Evolutionary conservation across 768 basidiomycete genomes (phyloP), one percentile per base, ranked within the genome.

Genomic region (Holtermanniella nyarrowii): DNA sequence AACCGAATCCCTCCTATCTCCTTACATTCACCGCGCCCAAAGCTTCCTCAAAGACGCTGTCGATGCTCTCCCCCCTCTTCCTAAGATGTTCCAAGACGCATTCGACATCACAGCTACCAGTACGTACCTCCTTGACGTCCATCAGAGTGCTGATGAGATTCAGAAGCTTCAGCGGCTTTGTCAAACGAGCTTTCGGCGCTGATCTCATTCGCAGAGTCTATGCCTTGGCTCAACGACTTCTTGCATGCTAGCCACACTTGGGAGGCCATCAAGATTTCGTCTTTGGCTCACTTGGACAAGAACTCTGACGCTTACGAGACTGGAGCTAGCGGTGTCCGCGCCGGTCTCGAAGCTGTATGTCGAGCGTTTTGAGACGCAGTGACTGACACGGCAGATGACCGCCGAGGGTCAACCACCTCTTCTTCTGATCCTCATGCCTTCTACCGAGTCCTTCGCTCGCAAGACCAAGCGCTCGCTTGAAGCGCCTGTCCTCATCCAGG

Each of bases 261-360:
- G 63, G 64, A 70, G 42, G 60, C 68, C 10, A 65, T 70, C 49
- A 49, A 57, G 26, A 62, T 70, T 45, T 57, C 60, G n/a, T 59
- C 62, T 4, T 55, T 68, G 42, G 50, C 54, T 14, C 55, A 58
- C 31, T 58, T 58, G 7, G 27, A 55, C 16, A 50, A 45, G 31
- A 53, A 57, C 10, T 54, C 57, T 18, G 59, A 64, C 21, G 61
- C 63, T 2, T 62, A 62, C 59, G 61, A 66, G 47, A 53, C 56
- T 20, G 66, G 69, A 3, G 39, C 56, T 26, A 44, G 54, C 46
- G 59, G 59, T 26, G 53, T 70, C 26, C 58, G 66, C 50, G 69
- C 64, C 42, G 64, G 64, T 45, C 55, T 70, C 18, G 54, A 59
- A 44, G 56, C 60, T 16, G 68, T 70, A 45, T 48, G 68, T 61